A percentile compares a stretch with the other conserved stretches of the same genome.
These are phyloP conservation scores for Microglena sp. DNA, from an alignment of 139 green algal genomes.

Conservation along the genomic window DNA sequence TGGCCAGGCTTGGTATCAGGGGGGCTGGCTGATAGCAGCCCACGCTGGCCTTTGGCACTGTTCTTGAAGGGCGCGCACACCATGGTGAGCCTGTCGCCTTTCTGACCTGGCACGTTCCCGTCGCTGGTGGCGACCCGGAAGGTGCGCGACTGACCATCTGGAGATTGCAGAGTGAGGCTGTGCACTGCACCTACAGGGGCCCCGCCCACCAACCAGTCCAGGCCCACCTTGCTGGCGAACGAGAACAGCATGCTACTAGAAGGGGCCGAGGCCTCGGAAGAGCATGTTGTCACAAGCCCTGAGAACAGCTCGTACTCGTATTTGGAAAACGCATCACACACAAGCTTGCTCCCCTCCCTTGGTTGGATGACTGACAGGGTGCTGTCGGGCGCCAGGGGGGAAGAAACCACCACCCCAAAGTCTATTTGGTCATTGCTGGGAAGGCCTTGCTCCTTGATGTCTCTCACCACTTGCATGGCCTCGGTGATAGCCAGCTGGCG, in stretches of 20 bases:
- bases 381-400: constrained; percentile 45
- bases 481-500: constrained; percentile 57
- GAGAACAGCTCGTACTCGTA: constrained; percentile 86
- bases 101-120: constrained; percentile 64
- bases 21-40: constrained; percentile 41
- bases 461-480: constrained; percentile 44
- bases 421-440: constrained; percentile 31
- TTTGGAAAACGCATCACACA: constrained; percentile 39
- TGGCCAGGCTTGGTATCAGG: constrained; percentile 66
- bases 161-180: constrained; percentile 38
- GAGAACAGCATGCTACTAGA: constrained; percentile 29
- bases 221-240: constrained; percentile 25
- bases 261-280: constrained; percentile 56
- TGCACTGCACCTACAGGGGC: constrained; percentile 66
- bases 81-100: constrained; percentile 66
- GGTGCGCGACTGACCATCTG: constrained; percentile 54
- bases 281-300: constrained; percentile 38
- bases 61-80: constrained; percentile 48
- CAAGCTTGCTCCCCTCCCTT: constrained; percentile 67
- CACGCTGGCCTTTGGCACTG: constrained; percentile 8
- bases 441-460: constrained; percentile 54
- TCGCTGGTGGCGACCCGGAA: constrained; percentile 75
- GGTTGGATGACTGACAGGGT: constrained; percentile 79
- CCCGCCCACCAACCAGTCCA: constrained; percentile 28
- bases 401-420: constrained; percentile 52